A percentile compares a stretch with the other conserved stretches of the same genome.
phyloP scores from a whole-genome alignment of 2,329 filamentous ascomycete species.

The Spiromastix sp. region DNA sequence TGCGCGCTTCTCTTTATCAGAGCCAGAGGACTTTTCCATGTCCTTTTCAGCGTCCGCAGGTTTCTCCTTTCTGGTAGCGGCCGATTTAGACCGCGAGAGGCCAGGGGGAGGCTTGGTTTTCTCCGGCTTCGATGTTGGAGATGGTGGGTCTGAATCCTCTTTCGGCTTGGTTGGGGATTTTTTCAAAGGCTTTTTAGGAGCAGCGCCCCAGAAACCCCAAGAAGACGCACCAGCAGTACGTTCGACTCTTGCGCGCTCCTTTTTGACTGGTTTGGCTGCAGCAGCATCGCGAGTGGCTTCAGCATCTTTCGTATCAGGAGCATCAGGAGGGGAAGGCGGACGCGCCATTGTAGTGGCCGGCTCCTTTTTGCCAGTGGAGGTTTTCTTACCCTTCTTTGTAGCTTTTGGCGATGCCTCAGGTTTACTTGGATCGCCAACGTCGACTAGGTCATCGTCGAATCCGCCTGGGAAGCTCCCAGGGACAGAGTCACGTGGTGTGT shows the following conservation, averaged over 20 bases:
- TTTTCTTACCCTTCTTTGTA: slow-evolving; percentile 27
- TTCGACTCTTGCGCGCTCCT: slow-evolving; percentile 66
- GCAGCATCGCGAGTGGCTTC: slow-evolving; percentile 19
- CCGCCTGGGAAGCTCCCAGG: slow-evolving; percentile 48
- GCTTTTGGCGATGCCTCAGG: slow-evolving; percentile 20
- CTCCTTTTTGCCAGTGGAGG: slow-evolving; percentile 12
- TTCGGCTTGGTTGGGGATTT: slow-evolving; percentile 38
- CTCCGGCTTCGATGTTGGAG: slow-evolving; percentile 25
- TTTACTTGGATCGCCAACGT: slow-evolving; percentile 33
- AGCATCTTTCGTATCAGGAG: slow-evolving; percentile 9
- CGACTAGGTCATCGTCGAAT: slow-evolving; percentile 35
- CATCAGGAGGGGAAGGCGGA: slow-evolving; percentile 32
- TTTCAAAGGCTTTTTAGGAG: slow-evolving; percentile 37
- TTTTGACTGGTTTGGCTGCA: slow-evolving; percentile 48
- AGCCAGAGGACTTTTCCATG: slow-evolving; percentile 57
- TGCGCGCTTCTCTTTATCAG: slow-evolving; percentile 56
- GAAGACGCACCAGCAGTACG: slow-evolving; percentile 56
- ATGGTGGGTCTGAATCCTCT: slow-evolving; percentile 21
- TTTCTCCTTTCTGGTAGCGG: slow-evolving; percentile 45
- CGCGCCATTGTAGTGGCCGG: slow-evolving; percentile 31
- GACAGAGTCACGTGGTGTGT: slow-evolving; percentile 28
- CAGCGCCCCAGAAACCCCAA: slow-evolving; percentile 66
- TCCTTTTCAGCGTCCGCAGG: slow-evolving; percentile 46
- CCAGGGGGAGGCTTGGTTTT: slow-evolving; percentile 34
- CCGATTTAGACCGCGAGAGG: slow-evolving; percentile 47